Evolutionary conservation across 2,329 filamentous ascomycete species (phyloP).

Genomic region (Ambrosiella cleistominuta): DNA sequence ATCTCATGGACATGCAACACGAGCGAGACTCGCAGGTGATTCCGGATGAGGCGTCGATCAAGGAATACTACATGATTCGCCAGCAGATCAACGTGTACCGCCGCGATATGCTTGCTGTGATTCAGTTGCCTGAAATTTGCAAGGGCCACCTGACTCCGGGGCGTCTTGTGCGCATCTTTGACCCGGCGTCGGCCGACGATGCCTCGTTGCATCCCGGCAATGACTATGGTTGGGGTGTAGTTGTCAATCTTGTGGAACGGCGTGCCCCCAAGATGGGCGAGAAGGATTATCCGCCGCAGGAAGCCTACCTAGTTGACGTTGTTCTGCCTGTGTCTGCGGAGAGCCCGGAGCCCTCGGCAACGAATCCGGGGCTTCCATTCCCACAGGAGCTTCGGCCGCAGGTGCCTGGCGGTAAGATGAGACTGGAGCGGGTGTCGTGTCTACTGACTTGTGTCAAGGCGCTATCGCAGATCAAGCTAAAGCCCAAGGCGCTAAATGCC

Average conservation of each 20-base stretch:
- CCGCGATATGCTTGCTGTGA: conserved; percentile 78
- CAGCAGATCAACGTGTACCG: conserved; percentile 70
- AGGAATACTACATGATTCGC: conserved; percentile 83
- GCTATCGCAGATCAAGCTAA: conserved; percentile 63
- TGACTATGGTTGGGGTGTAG: conserved; percentile 90
- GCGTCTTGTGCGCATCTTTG: conserved; percentile 73
- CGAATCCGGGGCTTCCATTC: conserved; percentile 24
- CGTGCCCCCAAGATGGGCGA: conserved; percentile 48
- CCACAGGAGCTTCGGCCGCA: conserved; percentile 48
- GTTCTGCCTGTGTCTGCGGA: conserved; percentile 43
- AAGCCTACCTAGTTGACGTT: conserved; percentile 70
- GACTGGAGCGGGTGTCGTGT: conserved; percentile 72
- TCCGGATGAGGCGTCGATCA: conserved; percentile 70
- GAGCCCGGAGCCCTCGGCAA: conserved; percentile 23
- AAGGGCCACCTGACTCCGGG: conserved; percentile 71
- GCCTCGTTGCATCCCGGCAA: conserved; percentile 25
- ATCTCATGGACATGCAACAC: conserved; percentile 60
- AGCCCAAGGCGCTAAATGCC: conserved; percentile 11
- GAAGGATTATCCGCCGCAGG: conserved; percentile 53
- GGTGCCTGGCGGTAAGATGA: conserved; percentile 44
- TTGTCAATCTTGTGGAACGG: conserved; percentile 55
- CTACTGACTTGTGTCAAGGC: conserved; percentile 71
- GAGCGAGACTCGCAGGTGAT: conserved; percentile 60
- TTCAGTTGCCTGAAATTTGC: conserved; percentile 79
- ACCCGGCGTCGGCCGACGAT: conserved; percentile 25